Base-by-base conservation (phyloP, 1,284 basidiomycete genomes). In the Malassezia furfur region DNA sequence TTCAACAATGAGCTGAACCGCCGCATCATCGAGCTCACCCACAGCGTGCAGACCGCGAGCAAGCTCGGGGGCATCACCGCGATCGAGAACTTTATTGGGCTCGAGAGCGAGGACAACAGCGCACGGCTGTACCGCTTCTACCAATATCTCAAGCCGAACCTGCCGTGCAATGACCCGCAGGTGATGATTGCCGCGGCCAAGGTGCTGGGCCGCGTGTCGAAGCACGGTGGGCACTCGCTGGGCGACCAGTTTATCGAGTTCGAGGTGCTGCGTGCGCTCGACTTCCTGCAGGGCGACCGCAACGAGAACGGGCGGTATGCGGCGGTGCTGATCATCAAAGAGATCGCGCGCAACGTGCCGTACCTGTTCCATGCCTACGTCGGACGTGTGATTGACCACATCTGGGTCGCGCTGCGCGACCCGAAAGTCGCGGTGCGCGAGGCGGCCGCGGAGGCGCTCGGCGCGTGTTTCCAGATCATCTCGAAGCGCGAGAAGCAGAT, bases 101-200 rank as follows among this genome's bases (percentile, higher is more conserved):
- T 59, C 46, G 38, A 65, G 57, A 65, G 58, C 64, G 55, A 63
- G 53, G 52, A 66, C 59, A 59, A 54, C 36, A 68, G 80, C 86
- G 32, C 79, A 85, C 56, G 84, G 82, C 81, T 88, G 36, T 90
- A 86, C 75, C 83, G 88, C 36, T 86, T 90, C 76, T 91, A 87
- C 79, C 89, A 90, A 78, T 91, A 90, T 77, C 85, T 89, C 76
- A 88, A 88, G 71, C 82, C 85, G 44, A 81, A 89, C 22, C 80
- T 90, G 17, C 88, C 87, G 7, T 86, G 86, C 70, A 81, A 82
- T 60, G 88, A 91, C 73, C 81, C 86, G 65, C 85, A 84, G 72
- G 85, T 91, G 67, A 91, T 90, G 88, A 80, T 89, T 45, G 84
- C 86, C 1, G 88, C 87, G 1, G 88, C 88, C 21, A 88, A 87